phyloP scores from a whole-genome alignment of 1,284 basidiomycete species.

The Takashimella tepidaria region DNA sequence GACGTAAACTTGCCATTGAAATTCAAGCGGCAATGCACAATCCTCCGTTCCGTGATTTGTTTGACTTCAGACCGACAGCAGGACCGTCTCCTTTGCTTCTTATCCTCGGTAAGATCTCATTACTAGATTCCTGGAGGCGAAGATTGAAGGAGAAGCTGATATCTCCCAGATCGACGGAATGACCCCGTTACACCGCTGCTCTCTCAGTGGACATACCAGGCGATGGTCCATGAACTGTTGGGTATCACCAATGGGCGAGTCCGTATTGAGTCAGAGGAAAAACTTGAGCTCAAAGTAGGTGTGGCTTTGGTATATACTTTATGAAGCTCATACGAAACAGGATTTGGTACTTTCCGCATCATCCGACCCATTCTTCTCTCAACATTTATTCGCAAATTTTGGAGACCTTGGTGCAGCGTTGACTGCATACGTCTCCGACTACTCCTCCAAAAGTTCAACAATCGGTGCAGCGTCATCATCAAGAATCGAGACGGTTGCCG shows the following conservation, averaged over 20 bases:
- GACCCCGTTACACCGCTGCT: conserved; percentile 98
- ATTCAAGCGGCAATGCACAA: conserved; percentile 55
- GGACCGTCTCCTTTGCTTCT: conserved; percentile 54
- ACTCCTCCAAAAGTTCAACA: conserved; percentile 68
- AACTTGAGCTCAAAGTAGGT: conserved; percentile 75
- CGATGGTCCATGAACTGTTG: conserved; percentile 96
- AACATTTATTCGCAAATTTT: conserved; percentile 88
- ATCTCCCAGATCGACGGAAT: conserved; percentile 85
- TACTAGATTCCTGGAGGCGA: too few relatives aligned
- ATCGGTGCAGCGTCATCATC: conserved; percentile 57
- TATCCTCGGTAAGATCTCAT: conserved; percentile 45
- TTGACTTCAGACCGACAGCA: conserved; percentile 53
- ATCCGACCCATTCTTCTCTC: conserved; percentile 92
- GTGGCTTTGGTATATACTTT: conserved; percentile 50
- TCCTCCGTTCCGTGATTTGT: conserved; percentile 50
- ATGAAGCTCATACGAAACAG: conserved; percentile 48
- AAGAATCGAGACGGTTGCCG: conserved; percentile 88
- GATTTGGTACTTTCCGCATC: conserved; percentile 90
- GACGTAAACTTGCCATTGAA: conserved; percentile 81
- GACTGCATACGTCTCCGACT: conserved; percentile 90
- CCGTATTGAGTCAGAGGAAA: conserved; percentile 76
- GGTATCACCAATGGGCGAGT: conserved; percentile 94
- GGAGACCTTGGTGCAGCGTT: conserved; percentile 92
- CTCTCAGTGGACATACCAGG: conserved; percentile 99
- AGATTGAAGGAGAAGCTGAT: conserved; percentile 9